Evolutionary conservation across 192 early-diverging fungal species (phyloP), one percentile per base, ranked within the genome.

Genomic region (Chytriomyces sp.): DNA sequence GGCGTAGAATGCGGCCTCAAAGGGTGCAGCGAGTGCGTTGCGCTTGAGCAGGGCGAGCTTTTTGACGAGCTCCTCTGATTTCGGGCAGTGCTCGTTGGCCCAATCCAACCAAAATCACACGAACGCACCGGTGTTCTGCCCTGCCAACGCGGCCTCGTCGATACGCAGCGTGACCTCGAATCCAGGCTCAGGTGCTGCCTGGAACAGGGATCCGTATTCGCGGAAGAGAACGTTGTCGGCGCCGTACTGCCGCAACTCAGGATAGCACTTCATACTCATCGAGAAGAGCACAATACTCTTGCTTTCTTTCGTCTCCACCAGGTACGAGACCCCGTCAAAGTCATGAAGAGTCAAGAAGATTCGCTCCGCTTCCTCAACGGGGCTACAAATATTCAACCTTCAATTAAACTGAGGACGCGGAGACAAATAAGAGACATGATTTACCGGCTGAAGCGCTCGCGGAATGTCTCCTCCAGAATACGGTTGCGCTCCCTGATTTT

Each of bases 301-400:
- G 12, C 74, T 70, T 34, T 88, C 82, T 33, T 86, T 75, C 12
- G 92, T 94, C 33, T 90, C 82, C 65, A 98, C 70, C 63, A 85
- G 86, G 84, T 96, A 99, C 14, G 86, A 80, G 28, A 98, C 96
- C 55, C 96, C 95, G 85, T 99, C 98, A 84, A 99, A 98, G 80
- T 99, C 98, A 34, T 94, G 94, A 55, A 96, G 84, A 39, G 84
- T 92, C 73, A 95, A 55, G 39, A 34, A 60, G 59, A 80, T 52
- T 54, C 78, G 77, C 52, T 81, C 79, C 2, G 79, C 67, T 39
- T 78, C 77, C 19, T 73, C 41, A n/a, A n/a, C 41, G 44, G 30
- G 19, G n/a, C n/a, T n/a, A n/a, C n/a, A n/a, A n/a, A n/a, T n/a
- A n/a, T n/a, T n/a, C n/a, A n/a, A n/a, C n/a, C n/a, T n/a, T n/a